Base-by-base conservation (phyloP, 2,329 filamentous ascomycete genomes). In the Dactylella cylindrospora region DNA sequence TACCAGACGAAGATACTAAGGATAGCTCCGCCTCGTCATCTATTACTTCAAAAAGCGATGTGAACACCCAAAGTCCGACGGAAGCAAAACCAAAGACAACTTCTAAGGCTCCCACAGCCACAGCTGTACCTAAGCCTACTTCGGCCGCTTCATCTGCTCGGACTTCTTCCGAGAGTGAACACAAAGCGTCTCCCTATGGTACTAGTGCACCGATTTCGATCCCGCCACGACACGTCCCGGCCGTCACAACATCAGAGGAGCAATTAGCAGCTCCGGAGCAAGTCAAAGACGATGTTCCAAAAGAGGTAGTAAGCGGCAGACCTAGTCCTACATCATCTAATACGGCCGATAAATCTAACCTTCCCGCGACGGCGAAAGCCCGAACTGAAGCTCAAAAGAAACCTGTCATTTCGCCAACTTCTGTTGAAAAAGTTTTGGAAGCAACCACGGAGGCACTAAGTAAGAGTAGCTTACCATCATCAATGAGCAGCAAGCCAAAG, bases 301-400 rank as follows among this genome's bases (percentile, higher is more conserved):
- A 62, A 62, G 57, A 62, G 57, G 57, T 62, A 62, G 57, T 62
- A 62, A 62, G 57, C 57, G 57, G 57, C 57, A 62, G 57, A 62
- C 49, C 57, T 62, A 62, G 57, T 62, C 57, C 57, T 54, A 41
- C 50, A 62, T 61, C 54, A 52, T 62, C 57, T 62, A 40, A 44
- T 29, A 54, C 57, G 57, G 50, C 57, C 57, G 57, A 62, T 49
- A 62, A 62, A 62, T 62, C 57, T 62, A 62, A 62, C 57, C 57
- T 54, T 54, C 29, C 57, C 19, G 31, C 57, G 31, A 54, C 49
- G 57, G 49, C 43, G 36, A 54, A 62, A 62, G 57, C 57, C 57
- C 57, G 57, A 54, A 62, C 28, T 49, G 57, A 62, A 62, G 57
- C 57, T 62, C 57, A 62, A 62, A 62, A 62, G 57, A 62, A 62